Conservation (phyloP, 805 yeast species). For the Zygotorulaspora chibaensis region DNA sequence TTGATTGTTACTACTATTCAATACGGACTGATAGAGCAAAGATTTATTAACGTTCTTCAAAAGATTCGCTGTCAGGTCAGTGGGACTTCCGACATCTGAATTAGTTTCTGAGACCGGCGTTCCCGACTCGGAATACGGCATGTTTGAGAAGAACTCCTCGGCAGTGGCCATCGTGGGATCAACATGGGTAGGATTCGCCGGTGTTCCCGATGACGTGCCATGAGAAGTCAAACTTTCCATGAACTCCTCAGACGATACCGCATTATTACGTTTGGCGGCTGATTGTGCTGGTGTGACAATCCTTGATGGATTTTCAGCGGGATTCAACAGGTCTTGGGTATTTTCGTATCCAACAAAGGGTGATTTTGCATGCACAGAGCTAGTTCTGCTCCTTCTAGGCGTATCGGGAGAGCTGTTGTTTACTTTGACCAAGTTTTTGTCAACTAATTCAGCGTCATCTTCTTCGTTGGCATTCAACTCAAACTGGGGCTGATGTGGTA, state of each 20-base stretch:
- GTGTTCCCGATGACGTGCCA: conserved; percentile 25
- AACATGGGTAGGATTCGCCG: conserved; percentile 22
- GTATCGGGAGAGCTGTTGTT: conserved; percentile 13
- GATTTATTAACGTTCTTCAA: conserved; percentile 30
- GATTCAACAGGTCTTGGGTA: conserved; percentile 14
- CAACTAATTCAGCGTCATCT: conserved; percentile 34
- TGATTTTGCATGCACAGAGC: conserved; percentile 26
- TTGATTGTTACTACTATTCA: conserved; percentile 20
- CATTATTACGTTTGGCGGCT: conserved; percentile 8
- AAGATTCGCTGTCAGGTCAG: conserved; percentile 26
- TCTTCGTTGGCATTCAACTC: conserved; percentile 31
- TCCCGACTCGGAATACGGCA: conserved; percentile 12
- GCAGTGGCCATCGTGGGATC: conserved; percentile 39
- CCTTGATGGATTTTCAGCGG: conserved; percentile 10
- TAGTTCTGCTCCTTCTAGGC: conserved; percentile 19
- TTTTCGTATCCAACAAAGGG: conserved; percentile 18
- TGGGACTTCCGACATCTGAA: conserved; percentile 3
- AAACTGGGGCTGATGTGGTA: conserved; percentile 71
- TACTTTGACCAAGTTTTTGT: conserved; percentile 25
- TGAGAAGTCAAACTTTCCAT: conserved; percentile 38
- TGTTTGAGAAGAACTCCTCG: conserved; percentile 49
- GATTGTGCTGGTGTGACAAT: conserved; percentile 11
- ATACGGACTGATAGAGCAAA: conserved; percentile 23
- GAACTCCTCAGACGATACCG: conserved; percentile 32
- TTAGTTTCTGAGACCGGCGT: conserved; percentile 15